Percentiles rank a stretch among this genome's conserved stretches.
Conservation (phyloP, 257 asterid genomes). For the Primulina eburnea region DNA sequence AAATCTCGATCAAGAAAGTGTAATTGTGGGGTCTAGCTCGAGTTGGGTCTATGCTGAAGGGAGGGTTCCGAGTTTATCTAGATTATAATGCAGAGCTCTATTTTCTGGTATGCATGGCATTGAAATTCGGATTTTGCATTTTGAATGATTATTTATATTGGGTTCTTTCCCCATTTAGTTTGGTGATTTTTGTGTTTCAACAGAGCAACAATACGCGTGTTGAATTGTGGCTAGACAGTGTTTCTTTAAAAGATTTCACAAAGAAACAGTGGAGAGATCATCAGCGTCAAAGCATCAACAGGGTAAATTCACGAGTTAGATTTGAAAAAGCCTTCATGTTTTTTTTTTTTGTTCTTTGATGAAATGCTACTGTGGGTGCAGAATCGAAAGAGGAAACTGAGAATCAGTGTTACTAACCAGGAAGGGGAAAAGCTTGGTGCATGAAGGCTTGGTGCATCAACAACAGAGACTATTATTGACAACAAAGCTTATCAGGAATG, state of each 20-base stretch:
- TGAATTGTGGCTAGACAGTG: constrained; percentile 54
- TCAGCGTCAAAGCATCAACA: constrained; percentile 30
- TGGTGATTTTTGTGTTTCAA: neutral
- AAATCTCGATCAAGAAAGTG: neutral
- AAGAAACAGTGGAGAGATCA: constrained; percentile 39
- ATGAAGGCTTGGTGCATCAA: constrained; percentile 45
- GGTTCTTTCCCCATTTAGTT: neutral
- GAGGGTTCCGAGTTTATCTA: constrained; percentile 41
- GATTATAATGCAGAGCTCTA: constrained; percentile 23
- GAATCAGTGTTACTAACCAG: constrained; percentile 28
- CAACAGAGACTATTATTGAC: constrained; percentile 31
- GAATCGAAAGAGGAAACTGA: constrained; percentile 35
- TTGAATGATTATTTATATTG: too few relatives aligned
- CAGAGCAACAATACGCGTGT: constrained; percentile 31
- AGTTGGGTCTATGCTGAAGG: constrained; percentile 59
- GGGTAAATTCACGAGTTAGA: constrained; percentile 21
- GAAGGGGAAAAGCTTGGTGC: constrained; percentile 35
- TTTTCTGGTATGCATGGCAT: constrained; percentile 27
- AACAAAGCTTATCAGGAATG: constrained; percentile 42
- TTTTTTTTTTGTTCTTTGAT: neutral
- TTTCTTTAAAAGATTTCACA: constrained; percentile 43
- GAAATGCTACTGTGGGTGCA: constrained; percentile 7
- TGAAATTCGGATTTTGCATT: neutral
- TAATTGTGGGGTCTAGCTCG: constrained; percentile 39
- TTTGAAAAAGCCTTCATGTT: neutral